Percentiles rank a stretch among this genome's conserved stretches.
Conservation (phyloP, 371 early-diverging fungal species). For the Saksenaea vasiformis region DNA sequence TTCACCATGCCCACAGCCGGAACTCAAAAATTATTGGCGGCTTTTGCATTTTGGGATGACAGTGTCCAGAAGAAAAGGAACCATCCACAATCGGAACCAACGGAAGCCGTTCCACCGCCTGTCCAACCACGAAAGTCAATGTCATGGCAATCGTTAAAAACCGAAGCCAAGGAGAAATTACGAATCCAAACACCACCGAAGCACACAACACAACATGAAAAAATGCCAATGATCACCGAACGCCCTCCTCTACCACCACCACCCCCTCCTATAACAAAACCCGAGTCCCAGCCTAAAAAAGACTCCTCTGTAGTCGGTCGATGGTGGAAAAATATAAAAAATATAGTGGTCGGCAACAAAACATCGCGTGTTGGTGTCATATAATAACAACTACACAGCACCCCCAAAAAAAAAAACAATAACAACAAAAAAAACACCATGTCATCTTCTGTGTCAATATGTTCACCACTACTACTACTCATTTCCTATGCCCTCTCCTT, state of each 20-base stretch:
- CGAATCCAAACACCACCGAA: background rate
- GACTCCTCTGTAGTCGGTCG: slow-evolving; percentile 25
- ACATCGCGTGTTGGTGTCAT: slow-evolving; percentile 45
- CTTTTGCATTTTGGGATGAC: background rate
- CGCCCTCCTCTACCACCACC: background rate
- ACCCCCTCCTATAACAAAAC: background rate
- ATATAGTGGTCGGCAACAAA: slow-evolving; percentile 44
- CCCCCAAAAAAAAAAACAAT: slow-evolving; percentile 8
- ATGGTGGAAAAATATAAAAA: slow-evolving; percentile 49
- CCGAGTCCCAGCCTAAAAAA: background rate
- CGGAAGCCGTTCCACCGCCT: background rate
- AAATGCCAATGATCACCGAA: background rate
- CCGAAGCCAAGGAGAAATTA: background rate
- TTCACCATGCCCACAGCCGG: background rate
- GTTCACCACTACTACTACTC: background rate
- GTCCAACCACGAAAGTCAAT: slow-evolving; percentile 1
- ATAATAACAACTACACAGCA: slow-evolving; percentile 16
- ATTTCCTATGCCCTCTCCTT: background rate
- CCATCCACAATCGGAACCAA: background rate
- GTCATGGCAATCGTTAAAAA: background rate
- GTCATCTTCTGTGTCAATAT: background rate
- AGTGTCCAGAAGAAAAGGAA: background rate
- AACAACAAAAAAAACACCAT: background rate
- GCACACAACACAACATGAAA: background rate
- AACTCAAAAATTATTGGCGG: slow-evolving; percentile 1